These are phyloP conservation scores for Arthonia radiata DNA, from an alignment of 495 filamentous ascomycete species.

Conservation along the genomic window DNA sequence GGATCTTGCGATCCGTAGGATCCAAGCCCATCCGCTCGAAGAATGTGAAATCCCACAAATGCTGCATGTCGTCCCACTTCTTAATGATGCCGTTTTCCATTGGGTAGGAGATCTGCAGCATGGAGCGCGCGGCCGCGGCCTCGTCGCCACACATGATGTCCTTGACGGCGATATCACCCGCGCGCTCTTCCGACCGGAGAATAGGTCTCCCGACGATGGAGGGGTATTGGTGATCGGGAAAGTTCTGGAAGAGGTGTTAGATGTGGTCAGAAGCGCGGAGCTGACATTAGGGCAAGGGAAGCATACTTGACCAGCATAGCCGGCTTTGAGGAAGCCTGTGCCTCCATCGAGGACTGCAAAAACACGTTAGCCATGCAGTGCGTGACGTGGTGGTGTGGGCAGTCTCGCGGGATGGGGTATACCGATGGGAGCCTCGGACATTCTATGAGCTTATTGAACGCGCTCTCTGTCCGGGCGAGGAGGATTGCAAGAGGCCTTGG, in stretches of 20 bases:
- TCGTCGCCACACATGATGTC: conserved; percentile 99
- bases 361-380: conserved; percentile 6
- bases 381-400: background rate
- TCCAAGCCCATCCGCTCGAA: conserved; percentile 88
- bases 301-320: conserved; percentile 69
- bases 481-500: too few relatives aligned
- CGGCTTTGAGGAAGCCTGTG: conserved; percentile 98
- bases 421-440: conserved; percentile 12
- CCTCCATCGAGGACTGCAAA: conserved; percentile 88
- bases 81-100: conserved; percentile 99
- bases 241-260: conserved; percentile 37
- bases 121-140: conserved; percentile 77
- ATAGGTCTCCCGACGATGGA: conserved; percentile 97
- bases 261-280: conserved; percentile 1
- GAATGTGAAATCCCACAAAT: conserved; percentile 98
- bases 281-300: background rate
- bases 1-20: conserved; percentile 79
- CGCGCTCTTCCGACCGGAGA: conserved; percentile 76
- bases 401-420: too few relatives aligned
- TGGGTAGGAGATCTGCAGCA: conserved; percentile 96
- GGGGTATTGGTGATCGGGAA: conserved; percentile 93
- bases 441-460: too few relatives aligned
- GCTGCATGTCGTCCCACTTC: conserved; percentile 98
- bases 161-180: conserved; percentile 63
- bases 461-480: too few relatives aligned